phyloP scores from a whole-genome alignment of 495 filamentous ascomycete species.

The Opeltia flavorubescens region DNA sequence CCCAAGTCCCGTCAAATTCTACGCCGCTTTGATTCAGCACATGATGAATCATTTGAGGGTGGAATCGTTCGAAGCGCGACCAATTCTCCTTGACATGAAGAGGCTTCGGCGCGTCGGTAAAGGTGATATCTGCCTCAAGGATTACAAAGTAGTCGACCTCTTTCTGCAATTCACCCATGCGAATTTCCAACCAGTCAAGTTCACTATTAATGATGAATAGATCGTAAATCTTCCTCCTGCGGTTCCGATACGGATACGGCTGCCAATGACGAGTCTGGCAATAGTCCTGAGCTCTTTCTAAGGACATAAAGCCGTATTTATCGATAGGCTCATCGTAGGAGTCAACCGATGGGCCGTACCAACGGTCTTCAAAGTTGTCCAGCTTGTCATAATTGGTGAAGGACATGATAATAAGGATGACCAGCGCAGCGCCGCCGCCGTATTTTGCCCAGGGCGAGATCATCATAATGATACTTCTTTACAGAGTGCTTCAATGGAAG shows the following conservation, averaged over 20 bases:
- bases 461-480: neutral
- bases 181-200: slow-evolving; percentile 44
- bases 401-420: neutral
- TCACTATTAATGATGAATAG: slow-evolving; percentile 40
- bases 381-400: neutral
- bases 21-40: slow-evolving; percentile 28
- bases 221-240: slow-evolving; percentile 37
- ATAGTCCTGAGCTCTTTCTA: slow-evolving; percentile 5
- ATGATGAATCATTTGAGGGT: slow-evolving; percentile 40
- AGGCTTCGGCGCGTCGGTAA: slow-evolving; percentile 35
- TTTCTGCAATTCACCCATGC: slow-evolving; percentile 33
- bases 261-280: slow-evolving; percentile 10
- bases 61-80: slow-evolving; percentile 25
- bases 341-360: neutral
- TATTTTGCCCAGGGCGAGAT: neutral
- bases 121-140: slow-evolving; percentile 34
- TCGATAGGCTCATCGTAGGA: slow-evolving; percentile 44
- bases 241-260: slow-evolving; percentile 9
- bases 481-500: neutral
- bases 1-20: slow-evolving; percentile 26
- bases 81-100: slow-evolving; percentile 29
- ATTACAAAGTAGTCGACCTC: slow-evolving; percentile 44
- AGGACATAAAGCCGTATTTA: slow-evolving; percentile 8
- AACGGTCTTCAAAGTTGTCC: neutral
- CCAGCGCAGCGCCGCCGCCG: neutral